Evolutionary conservation across 2,329 filamentous ascomycete species (phyloP), one percentile per base, ranked within the genome.

Genomic region (Pyricularia pennisetigena): DNA sequence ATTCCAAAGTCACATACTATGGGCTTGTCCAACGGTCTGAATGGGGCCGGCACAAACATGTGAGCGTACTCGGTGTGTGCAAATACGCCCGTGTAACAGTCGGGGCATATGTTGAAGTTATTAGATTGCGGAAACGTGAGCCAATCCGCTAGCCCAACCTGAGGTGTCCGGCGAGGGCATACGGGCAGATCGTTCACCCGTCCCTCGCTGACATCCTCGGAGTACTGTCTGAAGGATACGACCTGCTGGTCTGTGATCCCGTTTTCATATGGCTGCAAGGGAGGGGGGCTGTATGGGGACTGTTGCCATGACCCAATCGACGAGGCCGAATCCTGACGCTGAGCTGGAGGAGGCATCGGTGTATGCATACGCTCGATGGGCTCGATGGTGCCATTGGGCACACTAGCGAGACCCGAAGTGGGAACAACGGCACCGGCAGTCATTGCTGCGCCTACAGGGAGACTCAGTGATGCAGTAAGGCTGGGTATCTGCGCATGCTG

Each of bases 21-120:
- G 64, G 86, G 82, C 59, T 83, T 81, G 16, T 86, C 83, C 2
- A 83, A 80, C 4, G 86, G 81, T 20, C 88, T 86, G 30, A 82
- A 80, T 32, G 86, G 82, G 49, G 86, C 86, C 3, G 84, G 83
- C 12, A 88, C 80, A 73, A 97, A 93, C 41, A 87, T 82, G 20
- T 85, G 82, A 2, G 87, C 83, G 75, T 91, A 96, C 24, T 86
- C 82, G 0, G 91, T 90, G 28, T 85, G 81, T 16, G 83, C 83
- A 72, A 94, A 93, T 9, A 93, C 85, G 6, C 84, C 83, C 2
- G 85, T 82, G 76, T 91, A 93, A 78, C 94, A 98, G 14, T 86
- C 86, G 0, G 92, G 91, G 73, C 94, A 97, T 64, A 97, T 90
- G 70, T 92, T 87, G 72, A 97, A 90, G 69, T 86, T 86, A 14